phyloP scores from a whole-genome alignment of 495 filamentous ascomycete species.

The Aspergillus cavernicola region DNA sequence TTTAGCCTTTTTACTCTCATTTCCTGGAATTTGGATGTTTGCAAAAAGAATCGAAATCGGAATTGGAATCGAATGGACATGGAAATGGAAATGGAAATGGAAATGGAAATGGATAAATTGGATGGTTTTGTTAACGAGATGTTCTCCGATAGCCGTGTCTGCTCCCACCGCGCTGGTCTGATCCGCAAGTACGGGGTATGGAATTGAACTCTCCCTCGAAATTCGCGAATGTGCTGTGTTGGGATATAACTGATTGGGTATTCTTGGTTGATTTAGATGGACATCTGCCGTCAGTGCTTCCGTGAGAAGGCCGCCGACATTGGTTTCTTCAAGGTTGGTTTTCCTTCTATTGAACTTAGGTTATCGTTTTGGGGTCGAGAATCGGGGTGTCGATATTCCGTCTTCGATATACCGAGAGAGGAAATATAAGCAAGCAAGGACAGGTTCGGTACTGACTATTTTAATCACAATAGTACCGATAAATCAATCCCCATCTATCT shows the following conservation, averaged over 20 bases:
- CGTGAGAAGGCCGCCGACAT: slow-evolving; percentile 94
- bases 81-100: slow-evolving; percentile 2
- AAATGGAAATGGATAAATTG: background rate
- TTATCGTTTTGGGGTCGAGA: background rate
- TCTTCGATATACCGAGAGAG: no score
- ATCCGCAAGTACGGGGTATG: slow-evolving; percentile 99
- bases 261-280: slow-evolving; percentile 48
- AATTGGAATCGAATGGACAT: slow-evolving; percentile 14
- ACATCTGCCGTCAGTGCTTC: slow-evolving; percentile 99
- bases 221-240: background rate
- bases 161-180: slow-evolving; percentile 89
- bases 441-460: background rate
- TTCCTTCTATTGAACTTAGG: background rate
- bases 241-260: slow-evolving; percentile 16
- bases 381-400: background rate
- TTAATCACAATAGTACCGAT: background rate
- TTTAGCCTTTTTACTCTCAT: slow-evolving; percentile 12
- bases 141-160: slow-evolving; percentile 75
- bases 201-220: slow-evolving; percentile 11
- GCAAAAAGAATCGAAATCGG: slow-evolving; percentile 3
- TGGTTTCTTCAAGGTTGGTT: slow-evolving; percentile 87
- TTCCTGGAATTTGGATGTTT: background rate
- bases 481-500: background rate
- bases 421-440: background rate
- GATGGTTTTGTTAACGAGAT: slow-evolving; percentile 22